Conservation (phyloP, 108 stramenopile genomes). For the Cyclostephanos invisitatus region DNA sequence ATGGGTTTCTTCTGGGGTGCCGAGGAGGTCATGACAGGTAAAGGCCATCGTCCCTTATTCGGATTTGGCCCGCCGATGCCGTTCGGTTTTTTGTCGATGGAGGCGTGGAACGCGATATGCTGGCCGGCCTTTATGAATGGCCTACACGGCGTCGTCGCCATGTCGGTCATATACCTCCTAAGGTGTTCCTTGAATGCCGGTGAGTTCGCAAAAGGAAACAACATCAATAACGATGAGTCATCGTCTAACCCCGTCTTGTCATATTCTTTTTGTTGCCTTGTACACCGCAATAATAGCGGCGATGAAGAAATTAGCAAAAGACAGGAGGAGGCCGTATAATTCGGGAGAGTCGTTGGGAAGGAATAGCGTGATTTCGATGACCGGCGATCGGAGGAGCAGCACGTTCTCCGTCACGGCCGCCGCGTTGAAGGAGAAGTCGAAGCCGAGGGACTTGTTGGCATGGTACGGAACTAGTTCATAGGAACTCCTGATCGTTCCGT, state of each 20-base stretch:
- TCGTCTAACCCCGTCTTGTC: no score
- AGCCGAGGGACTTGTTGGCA: conserved; percentile 39
- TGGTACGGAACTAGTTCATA: no score
- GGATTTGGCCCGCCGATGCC: conserved; percentile 54
- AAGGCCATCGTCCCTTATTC: conserved; percentile 1
- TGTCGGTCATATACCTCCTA: conserved; percentile 73
- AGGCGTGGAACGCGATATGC: conserved; percentile 44
- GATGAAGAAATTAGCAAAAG: no score
- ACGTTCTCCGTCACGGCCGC: no score
- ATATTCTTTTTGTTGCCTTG: not conserved
- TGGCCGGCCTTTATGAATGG: conserved; percentile 66
- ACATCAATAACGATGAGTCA: no score
- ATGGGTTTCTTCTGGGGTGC: conserved; percentile 63
- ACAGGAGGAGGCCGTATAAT: no score
- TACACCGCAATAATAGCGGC: not conserved
- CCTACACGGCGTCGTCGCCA: conserved; percentile 51
- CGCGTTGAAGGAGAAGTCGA: conserved; percentile 3
- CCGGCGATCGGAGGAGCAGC: no score
- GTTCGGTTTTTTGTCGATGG: conserved; percentile 42
- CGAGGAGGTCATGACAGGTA: conserved; percentile 55
- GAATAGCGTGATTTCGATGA: no score
- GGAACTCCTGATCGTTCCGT: no score
- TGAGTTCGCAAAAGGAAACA: no score
- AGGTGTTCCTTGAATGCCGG: conserved; percentile 69
- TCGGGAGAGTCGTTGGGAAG: no score